Percentiles rank a stretch among this genome's conserved stretches.
Conservation (phyloP, 2,329 filamentous ascomycete genomes). For the Phialemoniopsis sp. region DNA sequence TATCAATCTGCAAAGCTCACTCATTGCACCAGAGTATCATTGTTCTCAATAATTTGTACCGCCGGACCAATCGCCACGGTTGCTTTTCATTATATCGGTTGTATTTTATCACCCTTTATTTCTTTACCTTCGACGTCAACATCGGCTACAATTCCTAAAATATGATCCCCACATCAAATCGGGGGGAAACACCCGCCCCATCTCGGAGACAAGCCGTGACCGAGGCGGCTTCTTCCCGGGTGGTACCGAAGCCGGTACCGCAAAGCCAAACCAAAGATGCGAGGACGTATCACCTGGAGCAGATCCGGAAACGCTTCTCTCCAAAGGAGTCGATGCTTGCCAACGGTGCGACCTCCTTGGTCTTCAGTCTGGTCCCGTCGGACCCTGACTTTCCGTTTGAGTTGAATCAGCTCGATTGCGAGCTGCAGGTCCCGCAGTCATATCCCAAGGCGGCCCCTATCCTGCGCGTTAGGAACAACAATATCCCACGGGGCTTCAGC, state of each 20-base stretch:
- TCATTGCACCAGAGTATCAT: too few relatives aligned
- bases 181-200: not conserved
- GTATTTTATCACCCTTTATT: too few relatives aligned
- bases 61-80: too few relatives aligned
- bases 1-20: too few relatives aligned
- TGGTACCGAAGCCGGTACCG: slow-evolving; percentile 63
- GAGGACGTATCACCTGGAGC: slow-evolving; percentile 69
- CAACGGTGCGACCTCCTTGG: slow-evolving; percentile 50
- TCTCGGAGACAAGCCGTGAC: slow-evolving; percentile 38
- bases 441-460: slow-evolving; percentile 59
- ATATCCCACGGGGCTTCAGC: slow-evolving; percentile 62
- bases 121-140: too few relatives aligned
- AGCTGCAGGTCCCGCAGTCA: slow-evolving; percentile 56
- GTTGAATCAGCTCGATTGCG: slow-evolving; percentile 63
- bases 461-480: slow-evolving; percentile 48
- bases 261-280: slow-evolving; percentile 62
- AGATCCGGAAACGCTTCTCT: slow-evolving; percentile 64
- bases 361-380: slow-evolving; percentile 65
- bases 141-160: too few relatives aligned
- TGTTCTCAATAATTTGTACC: too few relatives aligned
- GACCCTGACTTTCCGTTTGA: slow-evolving; percentile 85
- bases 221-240: slow-evolving; percentile 37
- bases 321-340: slow-evolving; percentile 36
- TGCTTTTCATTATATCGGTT: too few relatives aligned
- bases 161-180: not conserved